These are phyloP conservation scores for Aureobasidium sp. DNA, from an alignment of 2,329 filamentous ascomycete genomes.

Conservation along the genomic window DNA sequence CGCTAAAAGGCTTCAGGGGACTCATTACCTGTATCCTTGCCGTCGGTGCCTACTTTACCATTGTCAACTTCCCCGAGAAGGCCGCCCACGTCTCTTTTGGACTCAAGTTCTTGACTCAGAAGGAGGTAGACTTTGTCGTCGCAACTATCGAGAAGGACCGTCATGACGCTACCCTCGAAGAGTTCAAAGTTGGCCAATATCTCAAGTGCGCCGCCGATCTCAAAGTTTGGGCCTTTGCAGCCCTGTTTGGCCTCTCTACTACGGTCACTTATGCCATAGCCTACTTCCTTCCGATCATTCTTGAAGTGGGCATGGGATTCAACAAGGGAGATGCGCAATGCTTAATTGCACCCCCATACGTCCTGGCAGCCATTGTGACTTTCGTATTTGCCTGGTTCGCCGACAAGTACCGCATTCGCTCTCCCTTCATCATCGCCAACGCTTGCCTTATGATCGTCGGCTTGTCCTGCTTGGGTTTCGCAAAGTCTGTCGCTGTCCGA, in stretches of 20 bases:
- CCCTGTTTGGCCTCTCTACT: conserved; percentile 54
- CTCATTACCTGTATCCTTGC: conserved; percentile 34
- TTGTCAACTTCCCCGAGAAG: conserved; percentile 39
- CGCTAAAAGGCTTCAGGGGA: conserved; percentile 15
- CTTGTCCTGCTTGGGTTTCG: conserved; percentile 28
- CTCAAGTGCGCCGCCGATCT: conserved; percentile 39
- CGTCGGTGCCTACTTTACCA: conserved; percentile 33
- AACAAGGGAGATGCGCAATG: conserved; percentile 24
- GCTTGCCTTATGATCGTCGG: conserved; percentile 26
- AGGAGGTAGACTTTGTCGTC: conserved; percentile 43
- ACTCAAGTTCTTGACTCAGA: conserved; percentile 37
- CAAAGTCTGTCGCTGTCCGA: conserved; percentile 21
- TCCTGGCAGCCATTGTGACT: conserved; percentile 26
- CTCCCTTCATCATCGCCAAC: conserved; percentile 29
- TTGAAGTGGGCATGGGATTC: conserved; percentile 29
- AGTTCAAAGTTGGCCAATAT: conserved; percentile 42
- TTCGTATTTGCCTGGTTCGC: conserved; percentile 23
- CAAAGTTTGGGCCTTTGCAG: conserved; percentile 49
- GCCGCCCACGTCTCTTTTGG: conserved; percentile 18
- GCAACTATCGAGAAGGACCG: conserved; percentile 46
- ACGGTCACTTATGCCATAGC: conserved; percentile 37
- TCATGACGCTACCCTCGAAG: conserved; percentile 41
- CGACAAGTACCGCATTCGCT: conserved; percentile 29
- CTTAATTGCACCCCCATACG: conserved; percentile 27
- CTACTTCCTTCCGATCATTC: conserved; percentile 32